Conservation (phyloP, 2,329 filamentous ascomycete species). For the Knufia fluminis region DNA sequence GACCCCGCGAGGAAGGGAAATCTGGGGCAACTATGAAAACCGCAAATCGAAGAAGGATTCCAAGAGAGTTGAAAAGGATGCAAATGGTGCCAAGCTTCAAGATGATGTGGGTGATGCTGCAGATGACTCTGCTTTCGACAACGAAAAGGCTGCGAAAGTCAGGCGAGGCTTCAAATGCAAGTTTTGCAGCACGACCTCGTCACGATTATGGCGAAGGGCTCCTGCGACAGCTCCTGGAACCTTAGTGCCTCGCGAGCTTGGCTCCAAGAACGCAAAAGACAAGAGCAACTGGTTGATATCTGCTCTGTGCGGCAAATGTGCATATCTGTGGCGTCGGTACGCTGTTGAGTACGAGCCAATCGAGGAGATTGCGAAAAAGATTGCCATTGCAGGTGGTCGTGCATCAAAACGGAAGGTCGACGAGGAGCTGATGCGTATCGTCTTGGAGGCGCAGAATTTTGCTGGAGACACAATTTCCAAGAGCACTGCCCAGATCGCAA, state of each 20-base stretch:
- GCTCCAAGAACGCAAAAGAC: constrained; percentile 60
- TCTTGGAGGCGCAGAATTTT: constrained; percentile 36
- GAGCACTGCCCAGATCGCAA: constrained; percentile 36
- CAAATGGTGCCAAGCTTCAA: constrained; percentile 63
- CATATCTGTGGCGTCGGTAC: constrained; percentile 89
- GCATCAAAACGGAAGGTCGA: constrained; percentile 84
- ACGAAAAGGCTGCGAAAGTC: constrained; percentile 66
- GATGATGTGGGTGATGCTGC: constrained; percentile 87
- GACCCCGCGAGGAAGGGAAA: constrained; percentile 68
- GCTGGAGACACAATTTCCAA: constrained; percentile 36
- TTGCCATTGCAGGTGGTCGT: constrained; percentile 66
- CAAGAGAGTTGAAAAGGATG: constrained; percentile 49
- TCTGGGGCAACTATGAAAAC: constrained; percentile 83
- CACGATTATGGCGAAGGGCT: constrained; percentile 84
- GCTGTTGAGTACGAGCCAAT: constrained; percentile 91
- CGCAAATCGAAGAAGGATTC: constrained; percentile 85
- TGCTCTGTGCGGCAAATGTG: constrained; percentile 82
- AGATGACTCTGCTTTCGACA: constrained; percentile 94
- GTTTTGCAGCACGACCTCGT: constrained; percentile 72
- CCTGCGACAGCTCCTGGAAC: constrained; percentile 66
- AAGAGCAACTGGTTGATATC: constrained; percentile 66
- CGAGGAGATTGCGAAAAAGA: constrained; percentile 83
- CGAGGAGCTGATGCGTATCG: constrained; percentile 60
- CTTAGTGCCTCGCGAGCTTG: constrained; percentile 55
- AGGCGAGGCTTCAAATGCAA: constrained; percentile 88